Evolutionary conservation across 2,329 filamentous ascomycete genomes (phyloP).

Genomic region (Phyllosticta citribraziliensis): DNA sequence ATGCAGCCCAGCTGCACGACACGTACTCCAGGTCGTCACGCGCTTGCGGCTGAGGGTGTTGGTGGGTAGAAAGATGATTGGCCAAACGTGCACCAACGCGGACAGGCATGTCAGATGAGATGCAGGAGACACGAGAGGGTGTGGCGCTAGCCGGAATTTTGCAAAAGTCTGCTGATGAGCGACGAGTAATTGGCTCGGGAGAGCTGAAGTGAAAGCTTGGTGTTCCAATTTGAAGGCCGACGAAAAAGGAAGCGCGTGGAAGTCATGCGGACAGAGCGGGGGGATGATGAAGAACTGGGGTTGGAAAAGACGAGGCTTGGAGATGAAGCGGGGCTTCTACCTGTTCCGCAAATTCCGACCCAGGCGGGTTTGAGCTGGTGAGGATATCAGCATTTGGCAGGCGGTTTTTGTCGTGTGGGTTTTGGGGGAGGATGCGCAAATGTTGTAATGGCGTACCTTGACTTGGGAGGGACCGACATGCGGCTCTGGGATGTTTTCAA

Average conservation of each 20-base stretch:
- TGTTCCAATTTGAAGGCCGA: not conserved
- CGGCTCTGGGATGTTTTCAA: slow-evolving; percentile 34
- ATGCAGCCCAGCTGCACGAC: not conserved
- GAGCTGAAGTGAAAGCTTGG: not conserved
- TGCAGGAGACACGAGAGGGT: not conserved
- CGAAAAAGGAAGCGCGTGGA: not conserved
- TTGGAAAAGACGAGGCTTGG: not conserved
- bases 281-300: not conserved
- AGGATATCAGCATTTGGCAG: slow-evolving; percentile 11
- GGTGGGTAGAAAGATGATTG: not conserved
- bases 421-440: not conserved
- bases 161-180: not conserved
- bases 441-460: slow-evolving; percentile 19
- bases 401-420: not conserved
- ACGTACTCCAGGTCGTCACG: not conserved
- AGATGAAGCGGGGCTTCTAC: slow-evolving; percentile 14
- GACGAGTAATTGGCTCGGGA: not conserved
- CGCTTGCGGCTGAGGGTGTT: not conserved
- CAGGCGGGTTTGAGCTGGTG: slow-evolving; percentile 27
- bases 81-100: not conserved
- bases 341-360: slow-evolving; percentile 34
- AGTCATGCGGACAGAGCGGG: not conserved
- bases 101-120: not conserved
- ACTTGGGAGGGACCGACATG: slow-evolving; percentile 31
- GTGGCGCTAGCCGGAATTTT: not conserved